Percentiles rank a stretch among this genome's conserved stretches.
Evolutionary conservation across 495 filamentous ascomycete genomes (phyloP).

Genomic region (Lophium mytilinum): DNA sequence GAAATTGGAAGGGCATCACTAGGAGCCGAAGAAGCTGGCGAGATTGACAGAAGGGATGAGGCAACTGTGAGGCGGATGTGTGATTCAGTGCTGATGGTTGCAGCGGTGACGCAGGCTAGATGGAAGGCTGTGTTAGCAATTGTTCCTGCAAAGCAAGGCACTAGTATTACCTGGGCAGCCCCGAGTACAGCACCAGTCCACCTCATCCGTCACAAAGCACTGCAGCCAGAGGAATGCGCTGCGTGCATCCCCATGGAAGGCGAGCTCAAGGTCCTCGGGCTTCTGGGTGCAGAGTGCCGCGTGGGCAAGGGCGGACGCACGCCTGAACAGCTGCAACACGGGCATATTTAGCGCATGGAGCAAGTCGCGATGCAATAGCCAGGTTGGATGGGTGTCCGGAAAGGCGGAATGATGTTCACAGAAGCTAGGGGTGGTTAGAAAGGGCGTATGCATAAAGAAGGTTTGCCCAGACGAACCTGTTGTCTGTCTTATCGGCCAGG

Average conservation of each 20-base stretch:
- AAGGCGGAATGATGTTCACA: conserved; percentile 40
- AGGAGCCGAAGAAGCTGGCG: conserved; percentile 36
- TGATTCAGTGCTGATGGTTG: conserved; percentile 50
- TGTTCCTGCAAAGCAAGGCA: neutral
- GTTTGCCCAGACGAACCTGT: conserved; percentile 38
- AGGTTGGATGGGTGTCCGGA: conserved; percentile 23
- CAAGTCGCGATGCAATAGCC: conserved; percentile 50
- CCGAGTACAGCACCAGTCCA: conserved; percentile 49
- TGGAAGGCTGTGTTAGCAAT: neutral
- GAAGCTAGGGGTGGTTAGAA: conserved; percentile 35
- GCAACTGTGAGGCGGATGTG: conserved; percentile 51
- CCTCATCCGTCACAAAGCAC: conserved; percentile 50
- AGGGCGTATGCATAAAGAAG: conserved; percentile 19
- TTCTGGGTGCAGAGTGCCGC: conserved; percentile 39
- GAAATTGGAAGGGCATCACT: conserved; percentile 4
- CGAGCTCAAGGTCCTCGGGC: conserved; percentile 49
- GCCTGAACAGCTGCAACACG: conserved; percentile 48
- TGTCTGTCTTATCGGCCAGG: conserved; percentile 17
- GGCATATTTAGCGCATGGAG: conserved; percentile 53
- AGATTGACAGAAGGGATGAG: conserved; percentile 44
- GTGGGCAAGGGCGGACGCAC: conserved; percentile 44
- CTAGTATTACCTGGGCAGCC: conserved; percentile 43
- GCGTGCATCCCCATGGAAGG: conserved; percentile 49
- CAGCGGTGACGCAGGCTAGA: conserved; percentile 43
- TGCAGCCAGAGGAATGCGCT: conserved; percentile 54